Base-by-base conservation (phyloP, 164 flowering plant species). In the Annona cherimola region DNA sequence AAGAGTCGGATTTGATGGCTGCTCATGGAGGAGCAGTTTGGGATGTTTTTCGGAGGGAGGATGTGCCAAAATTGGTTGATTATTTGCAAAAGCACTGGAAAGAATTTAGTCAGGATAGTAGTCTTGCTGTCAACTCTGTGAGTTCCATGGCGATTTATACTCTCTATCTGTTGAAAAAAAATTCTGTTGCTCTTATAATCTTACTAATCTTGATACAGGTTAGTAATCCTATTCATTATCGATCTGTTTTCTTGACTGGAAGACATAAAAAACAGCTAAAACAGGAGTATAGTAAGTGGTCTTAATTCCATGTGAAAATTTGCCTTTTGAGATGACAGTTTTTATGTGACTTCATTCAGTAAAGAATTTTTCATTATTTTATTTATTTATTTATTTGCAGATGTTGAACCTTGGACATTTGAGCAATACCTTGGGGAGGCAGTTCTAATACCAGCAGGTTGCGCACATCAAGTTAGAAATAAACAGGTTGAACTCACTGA, bases 391-490 rank as follows among this genome's bases (percentile, higher is more conserved):
- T 26, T 26, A 26, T 26, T 26, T 73, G 63, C 77, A 91, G 97
- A 73, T 68, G 77, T 91, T 66, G 94, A 91, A 75, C 90, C 97
- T 19, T 91, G 97, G 94, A 88, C 97, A 70, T 91, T 91, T 83
- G 89, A 87, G 73, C 97, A 91, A 76, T 60, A 86, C 77, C 88
- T 87, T 73, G 97, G 97, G 55, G 94, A 91, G 68, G 93, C 96
- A 63, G 92, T 90, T 59, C 85, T 90, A 72, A 89, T 90, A 75
- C 96, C 93, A 60, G 96, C 96, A 11, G 93, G 96, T 42, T 90
- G 96, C 70, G 93, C 96, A 7, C 94, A 91, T 84, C 97, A 91
- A 88, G 93, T 91, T 68, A 83, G 94, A 79, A 91, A 91, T 80
- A 81, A 84, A 75, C 77, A 83, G 93, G 97, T 88, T 59, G 39